Evolutionary conservation across 2,329 filamentous ascomycete genomes (phyloP).

Genomic region (Xylariaceae sp.): DNA sequence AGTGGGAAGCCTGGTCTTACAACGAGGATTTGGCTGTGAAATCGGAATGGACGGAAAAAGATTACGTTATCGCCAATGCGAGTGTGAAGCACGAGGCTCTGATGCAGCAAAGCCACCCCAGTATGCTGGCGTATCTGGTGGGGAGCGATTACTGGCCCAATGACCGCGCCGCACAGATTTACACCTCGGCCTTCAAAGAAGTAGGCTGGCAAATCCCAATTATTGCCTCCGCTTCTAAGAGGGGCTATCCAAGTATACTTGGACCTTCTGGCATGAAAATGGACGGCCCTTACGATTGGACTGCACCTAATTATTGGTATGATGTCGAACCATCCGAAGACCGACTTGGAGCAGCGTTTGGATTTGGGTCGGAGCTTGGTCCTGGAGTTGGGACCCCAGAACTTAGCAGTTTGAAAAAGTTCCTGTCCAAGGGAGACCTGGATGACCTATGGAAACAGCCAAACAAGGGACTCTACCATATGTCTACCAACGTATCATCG

Average conservation of each 20-base stretch:
- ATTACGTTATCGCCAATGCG: conserved; percentile 61
- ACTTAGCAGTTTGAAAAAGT: conserved; percentile 58
- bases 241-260: conserved; percentile 58
- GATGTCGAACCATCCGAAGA: conserved; percentile 48
- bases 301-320: conserved; percentile 70
- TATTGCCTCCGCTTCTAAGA: conserved; percentile 62
- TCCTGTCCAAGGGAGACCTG: conserved; percentile 58
- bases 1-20: conserved; percentile 70
- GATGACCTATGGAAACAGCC: conserved; percentile 63
- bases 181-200: conserved; percentile 55
- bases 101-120: conserved; percentile 67
- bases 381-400: conserved; percentile 69
- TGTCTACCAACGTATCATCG: conserved; percentile 61
- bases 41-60: conserved; percentile 55
- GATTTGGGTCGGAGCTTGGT: conserved; percentile 68
- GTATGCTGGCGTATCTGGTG: conserved; percentile 63
- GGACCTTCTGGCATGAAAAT: conserved; percentile 69
- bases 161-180: conserved; percentile 60
- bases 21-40: conserved; percentile 58
- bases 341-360: conserved; percentile 63
- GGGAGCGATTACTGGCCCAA: conserved; percentile 71
- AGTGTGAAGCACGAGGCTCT: conserved; percentile 66
- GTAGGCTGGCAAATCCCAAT: conserved; percentile 64
- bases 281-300: conserved; percentile 71
- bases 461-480: conserved; percentile 62